A percentile compares a stretch with the other conserved stretches of the same genome.
phyloP scores from a whole-genome alignment of 306 rosid species.

The Hippophae tibetana region DNA sequence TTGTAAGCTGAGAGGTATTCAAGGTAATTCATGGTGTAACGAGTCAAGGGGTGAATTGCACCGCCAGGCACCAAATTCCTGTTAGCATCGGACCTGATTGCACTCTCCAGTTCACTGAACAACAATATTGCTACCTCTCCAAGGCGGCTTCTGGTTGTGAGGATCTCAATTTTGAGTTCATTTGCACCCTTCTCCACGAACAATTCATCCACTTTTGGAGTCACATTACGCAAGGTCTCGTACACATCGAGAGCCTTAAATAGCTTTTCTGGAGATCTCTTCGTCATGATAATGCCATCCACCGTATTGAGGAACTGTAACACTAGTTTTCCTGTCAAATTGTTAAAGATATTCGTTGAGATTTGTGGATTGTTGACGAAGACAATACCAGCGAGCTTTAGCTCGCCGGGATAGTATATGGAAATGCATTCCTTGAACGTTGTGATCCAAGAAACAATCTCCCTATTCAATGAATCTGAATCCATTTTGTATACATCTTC shows the following conservation, averaged over 20 bases:
- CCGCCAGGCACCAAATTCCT: slow-evolving; percentile 60
- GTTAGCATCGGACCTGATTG: slow-evolving; percentile 48
- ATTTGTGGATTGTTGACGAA: slow-evolving; percentile 28
- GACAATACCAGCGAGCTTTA: slow-evolving; percentile 20
- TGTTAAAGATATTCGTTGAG: slow-evolving; percentile 26
- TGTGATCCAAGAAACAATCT: slow-evolving; percentile 54
- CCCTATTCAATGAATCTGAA: slow-evolving; percentile 51
- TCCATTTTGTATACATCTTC: slow-evolving; percentile 58
- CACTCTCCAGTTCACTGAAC: slow-evolving; percentile 55
- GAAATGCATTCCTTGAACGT: slow-evolving; percentile 44
- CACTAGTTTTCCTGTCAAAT: slow-evolving; percentile 29
- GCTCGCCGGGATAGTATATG: slow-evolving; percentile 38
- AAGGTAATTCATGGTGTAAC: slow-evolving; percentile 73
- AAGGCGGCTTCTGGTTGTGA: slow-evolving; percentile 19
- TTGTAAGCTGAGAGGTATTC: slow-evolving; percentile 70
- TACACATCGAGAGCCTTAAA: slow-evolving; percentile 71
- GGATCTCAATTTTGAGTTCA: slow-evolving; percentile 34
- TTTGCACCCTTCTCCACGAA: slow-evolving; percentile 8
- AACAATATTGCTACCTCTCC: slow-evolving; percentile 34
- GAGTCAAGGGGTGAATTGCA: slow-evolving; percentile 66
- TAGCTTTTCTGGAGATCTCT: slow-evolving; percentile 54
- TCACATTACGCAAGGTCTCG: slow-evolving; percentile 48
- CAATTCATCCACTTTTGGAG: slow-evolving; percentile 12
- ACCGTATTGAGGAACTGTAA: slow-evolving; percentile 46
- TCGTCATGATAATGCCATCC: slow-evolving; percentile 41